Conservation (phyloP, 768 basidiomycete species). For the Suillus bovinus region DNA sequence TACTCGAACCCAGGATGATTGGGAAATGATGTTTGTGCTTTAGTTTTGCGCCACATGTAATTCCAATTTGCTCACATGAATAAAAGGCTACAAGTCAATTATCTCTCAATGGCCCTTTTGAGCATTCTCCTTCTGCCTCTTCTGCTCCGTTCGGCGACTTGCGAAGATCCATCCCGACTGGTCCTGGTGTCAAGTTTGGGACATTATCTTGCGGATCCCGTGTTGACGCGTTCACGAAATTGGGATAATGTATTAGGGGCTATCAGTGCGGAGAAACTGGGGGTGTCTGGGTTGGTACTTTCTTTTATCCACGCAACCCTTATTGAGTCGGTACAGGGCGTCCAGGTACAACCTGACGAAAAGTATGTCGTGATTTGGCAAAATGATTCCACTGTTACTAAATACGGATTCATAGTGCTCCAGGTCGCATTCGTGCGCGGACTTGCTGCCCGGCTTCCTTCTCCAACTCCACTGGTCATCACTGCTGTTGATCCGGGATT, state of each 20-base stretch:
- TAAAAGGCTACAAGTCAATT: constrained; percentile 36
- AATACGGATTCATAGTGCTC: constrained; percentile 23
- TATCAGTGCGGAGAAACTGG: constrained; percentile 26
- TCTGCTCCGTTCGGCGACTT: not conserved
- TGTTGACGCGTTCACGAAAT: constrained; percentile 1
- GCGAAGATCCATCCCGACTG: not conserved
- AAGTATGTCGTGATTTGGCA: not conserved
- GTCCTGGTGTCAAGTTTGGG: constrained; percentile 1
- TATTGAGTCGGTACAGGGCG: not conserved
- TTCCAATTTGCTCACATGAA: not conserved
- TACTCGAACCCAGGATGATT: constrained; percentile 43
- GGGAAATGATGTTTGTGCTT: constrained; percentile 43
- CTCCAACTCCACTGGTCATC: constrained; percentile 21
- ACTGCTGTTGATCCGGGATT: constrained; percentile 35
- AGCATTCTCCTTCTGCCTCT: not conserved
- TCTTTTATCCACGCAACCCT: not conserved
- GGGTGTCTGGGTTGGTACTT: constrained; percentile 17
- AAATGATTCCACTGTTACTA: not conserved
- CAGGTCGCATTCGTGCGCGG: constrained; percentile 36
- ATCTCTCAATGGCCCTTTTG: constrained; percentile 21
- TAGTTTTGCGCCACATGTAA: not conserved
- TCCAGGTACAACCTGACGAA: constrained; percentile 1
- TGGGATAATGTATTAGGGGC: constrained; percentile 24
- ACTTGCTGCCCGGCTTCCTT: constrained; percentile 29
- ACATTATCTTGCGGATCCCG: not conserved